Evolutionary conservation across 805 yeast species (phyloP).

Genomic region (Komagataella pastoris): DNA sequence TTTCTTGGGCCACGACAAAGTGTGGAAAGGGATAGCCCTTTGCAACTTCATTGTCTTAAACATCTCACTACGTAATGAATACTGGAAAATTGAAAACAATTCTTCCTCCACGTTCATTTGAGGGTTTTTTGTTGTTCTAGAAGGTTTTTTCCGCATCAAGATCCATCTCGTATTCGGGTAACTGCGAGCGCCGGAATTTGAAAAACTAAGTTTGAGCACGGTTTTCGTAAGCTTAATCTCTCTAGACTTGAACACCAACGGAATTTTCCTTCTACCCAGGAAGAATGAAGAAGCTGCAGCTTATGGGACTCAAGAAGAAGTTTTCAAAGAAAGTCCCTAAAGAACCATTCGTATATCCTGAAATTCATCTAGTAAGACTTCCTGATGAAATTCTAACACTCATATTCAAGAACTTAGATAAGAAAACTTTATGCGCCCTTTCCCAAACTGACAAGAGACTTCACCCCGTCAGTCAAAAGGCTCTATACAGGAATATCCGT

Average conservation of each 20-base stretch:
- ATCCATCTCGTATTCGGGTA: not conserved
- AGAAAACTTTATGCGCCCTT: constrained; percentile 8
- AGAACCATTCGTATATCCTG: constrained; percentile 1
- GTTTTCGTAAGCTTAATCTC: not conserved
- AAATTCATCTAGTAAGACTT: constrained; percentile 8
- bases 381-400: constrained; percentile 11
- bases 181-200: not conserved
- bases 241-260: not conserved
- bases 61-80: too few species aligned
- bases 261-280: not conserved
- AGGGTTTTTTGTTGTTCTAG: too few species aligned
- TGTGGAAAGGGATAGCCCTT: too few species aligned
- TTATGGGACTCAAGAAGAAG: constrained; percentile 23
- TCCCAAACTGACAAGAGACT: constrained; percentile 13
- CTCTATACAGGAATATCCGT: constrained; percentile 13
- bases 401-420: constrained; percentile 13
- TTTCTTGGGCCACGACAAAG: too few species aligned
- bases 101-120: not conserved
- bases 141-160: not conserved
- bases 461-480: constrained; percentile 10
- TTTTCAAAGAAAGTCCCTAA: constrained; percentile 4
- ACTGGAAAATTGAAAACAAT: not conserved
- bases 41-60: too few species aligned
- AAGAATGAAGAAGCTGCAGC: constrained; percentile 25
- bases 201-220: not conserved